Base-by-base conservation (phyloP, 1,139 yeast genomes). In the Pichia sp. region DNA sequence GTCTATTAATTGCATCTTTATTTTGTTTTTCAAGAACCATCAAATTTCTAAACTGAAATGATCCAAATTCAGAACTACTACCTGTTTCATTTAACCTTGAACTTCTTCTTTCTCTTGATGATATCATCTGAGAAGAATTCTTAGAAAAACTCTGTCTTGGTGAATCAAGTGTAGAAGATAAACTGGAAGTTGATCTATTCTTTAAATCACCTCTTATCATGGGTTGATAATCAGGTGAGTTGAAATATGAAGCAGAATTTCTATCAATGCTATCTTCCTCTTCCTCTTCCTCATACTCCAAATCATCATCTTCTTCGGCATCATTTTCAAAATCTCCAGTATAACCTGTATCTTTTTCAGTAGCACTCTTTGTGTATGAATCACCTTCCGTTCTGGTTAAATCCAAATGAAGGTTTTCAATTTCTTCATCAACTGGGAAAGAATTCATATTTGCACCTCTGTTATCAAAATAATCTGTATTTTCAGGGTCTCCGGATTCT, bases 21-120 rank as follows among this genome's bases (percentile, higher is more conserved):
- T 94, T 94, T 20, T 96, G 97, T 58, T 85, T 86, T 56, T 92
- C 98, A 51, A 94, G 71, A 4, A 94, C 94, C 11, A 92, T 82
- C 51, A 94, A 68, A 61, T 94, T 94, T 55, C 96, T 74, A 65
- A 87, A 94, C 50, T 87, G 82, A 63, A 94, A 94, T 3, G 94
- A 82, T 0, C 99, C 99, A 73, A 92, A 94, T 56, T 90, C 97
- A 30, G 80, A 77, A 7, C 54, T 51, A 39, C 78, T 71, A 2
- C 74, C 65, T 3, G 73, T 69, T 51, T 87, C 97, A 43, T 83
- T 84, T 49, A 86, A 64, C 52, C 86, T 69, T 61, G 85, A 71
- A 44, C 84, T 73, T 56, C 92, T 62, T 26, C 64, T 54, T 45
- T 60, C 63, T 25, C 60, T 48, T 22, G 55, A 50, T 7, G 49